A percentile compares a stretch with the other conserved stretches of the same genome.
These are phyloP conservation scores for Dentipellis fragilis DNA, from an alignment of 768 basidiomycete genomes.

Conservation along the genomic window DNA sequence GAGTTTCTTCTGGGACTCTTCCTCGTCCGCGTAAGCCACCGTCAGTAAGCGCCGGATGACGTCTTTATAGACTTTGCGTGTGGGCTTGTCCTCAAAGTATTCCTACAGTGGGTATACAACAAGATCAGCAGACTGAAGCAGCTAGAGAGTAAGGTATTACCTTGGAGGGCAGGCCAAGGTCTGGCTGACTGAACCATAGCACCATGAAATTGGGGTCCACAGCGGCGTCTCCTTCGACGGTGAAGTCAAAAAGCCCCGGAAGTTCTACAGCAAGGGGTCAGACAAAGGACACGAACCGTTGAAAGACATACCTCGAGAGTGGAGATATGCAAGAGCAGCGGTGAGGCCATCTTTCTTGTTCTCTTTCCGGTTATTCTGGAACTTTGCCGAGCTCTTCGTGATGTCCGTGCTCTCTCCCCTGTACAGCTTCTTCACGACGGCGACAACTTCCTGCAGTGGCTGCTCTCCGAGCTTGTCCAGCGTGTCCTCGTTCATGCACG, in stretches of 20 bases:
- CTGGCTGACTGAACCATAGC: constrained; percentile 77
- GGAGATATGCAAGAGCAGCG: constrained; percentile 74
- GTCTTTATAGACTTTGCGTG: constrained; percentile 58
- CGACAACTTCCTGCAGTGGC: constrained; percentile 62
- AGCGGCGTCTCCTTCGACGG: constrained; percentile 82
- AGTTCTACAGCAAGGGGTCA: constrained; percentile 40
- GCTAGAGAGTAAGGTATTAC: constrained; percentile 24
- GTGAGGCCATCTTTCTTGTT: constrained; percentile 53
- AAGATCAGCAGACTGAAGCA: no score
- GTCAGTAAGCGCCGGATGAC: constrained; percentile 61
- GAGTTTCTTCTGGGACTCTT: constrained; percentile 25
- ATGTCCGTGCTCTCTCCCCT: constrained; percentile 39
- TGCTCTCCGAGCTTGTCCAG: constrained; percentile 63
- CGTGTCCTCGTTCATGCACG: constrained; percentile 73
- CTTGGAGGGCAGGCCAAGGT: constrained; percentile 80
- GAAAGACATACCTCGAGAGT: constrained; percentile 57
- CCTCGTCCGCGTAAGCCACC: constrained; percentile 37
- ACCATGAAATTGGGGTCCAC: constrained; percentile 80
- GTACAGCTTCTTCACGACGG: constrained; percentile 50
- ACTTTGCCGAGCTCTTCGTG: constrained; percentile 7
- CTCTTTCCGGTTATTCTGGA: constrained; percentile 7
- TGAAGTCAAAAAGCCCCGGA: constrained; percentile 67
- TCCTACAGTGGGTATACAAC: constrained; percentile 36
- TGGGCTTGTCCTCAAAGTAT: constrained; percentile 74
- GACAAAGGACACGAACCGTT: background rate